phyloP scores from a whole-genome alignment of 1,284 basidiomycete genomes.

The Rhodotorula sp. region DNA sequence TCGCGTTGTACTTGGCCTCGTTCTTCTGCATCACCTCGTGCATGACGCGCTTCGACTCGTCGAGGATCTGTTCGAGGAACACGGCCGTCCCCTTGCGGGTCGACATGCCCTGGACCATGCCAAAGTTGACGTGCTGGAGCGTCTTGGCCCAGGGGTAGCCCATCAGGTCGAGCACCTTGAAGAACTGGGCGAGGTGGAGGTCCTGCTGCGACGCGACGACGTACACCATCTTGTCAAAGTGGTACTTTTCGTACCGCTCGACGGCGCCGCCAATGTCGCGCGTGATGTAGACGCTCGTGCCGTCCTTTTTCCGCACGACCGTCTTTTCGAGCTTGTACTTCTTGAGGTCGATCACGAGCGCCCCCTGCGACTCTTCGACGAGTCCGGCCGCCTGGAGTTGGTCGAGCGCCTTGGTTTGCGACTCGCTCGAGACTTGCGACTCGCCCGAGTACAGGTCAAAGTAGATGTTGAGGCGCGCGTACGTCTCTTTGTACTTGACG shows the following conservation, averaged over 20 bases:
- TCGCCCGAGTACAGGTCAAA: conserved; percentile 97
- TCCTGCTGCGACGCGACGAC: conserved; percentile 72
- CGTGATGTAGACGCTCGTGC: conserved; percentile 97
- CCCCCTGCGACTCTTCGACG: conserved; percentile 59
- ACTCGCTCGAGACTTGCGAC: conserved; percentile 77
- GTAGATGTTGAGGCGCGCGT: conserved; percentile 82
- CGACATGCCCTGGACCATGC: conserved; percentile 89
- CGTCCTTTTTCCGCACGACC: conserved; percentile 89
- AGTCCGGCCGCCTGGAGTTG: conserved; percentile 60
- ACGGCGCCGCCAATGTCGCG: conserved; percentile 93
- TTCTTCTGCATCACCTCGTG: conserved; percentile 96
- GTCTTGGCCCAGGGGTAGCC: conserved; percentile 78
- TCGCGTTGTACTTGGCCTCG: conserved; percentile 83
- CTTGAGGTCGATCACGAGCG: conserved; percentile 77
- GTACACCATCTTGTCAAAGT: conserved; percentile 93
- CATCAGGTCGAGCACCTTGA: conserved; percentile 92
- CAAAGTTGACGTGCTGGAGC: conserved; percentile 77
- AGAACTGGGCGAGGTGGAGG: conserved; percentile 83
- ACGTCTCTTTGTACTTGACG: conserved; percentile 86
- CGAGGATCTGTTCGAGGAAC: conserved; percentile 91
- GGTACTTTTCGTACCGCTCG: conserved; percentile 87
- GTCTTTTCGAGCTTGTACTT: conserved; percentile 88
- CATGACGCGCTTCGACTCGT: conserved; percentile 87
- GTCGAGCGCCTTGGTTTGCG: conserved; percentile 69
- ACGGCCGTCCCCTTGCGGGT: conserved; percentile 95